A percentile compares a stretch with the other conserved stretches of the same genome.
These are phyloP conservation scores for Dendryphion nanum DNA, from an alignment of 2,329 filamentous ascomycete genomes.

Conservation along the genomic window DNA sequence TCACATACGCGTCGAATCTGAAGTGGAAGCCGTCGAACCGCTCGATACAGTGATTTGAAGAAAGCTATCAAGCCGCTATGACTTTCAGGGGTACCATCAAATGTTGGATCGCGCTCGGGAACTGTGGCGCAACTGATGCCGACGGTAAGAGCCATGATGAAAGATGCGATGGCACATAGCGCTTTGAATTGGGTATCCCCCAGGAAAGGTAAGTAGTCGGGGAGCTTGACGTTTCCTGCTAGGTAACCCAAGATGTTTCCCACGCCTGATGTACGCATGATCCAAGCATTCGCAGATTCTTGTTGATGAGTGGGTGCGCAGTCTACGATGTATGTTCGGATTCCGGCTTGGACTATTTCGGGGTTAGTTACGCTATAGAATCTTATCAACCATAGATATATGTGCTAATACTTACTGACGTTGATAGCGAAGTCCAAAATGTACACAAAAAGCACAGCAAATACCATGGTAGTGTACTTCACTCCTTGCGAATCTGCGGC, in stretches of 20 bases:
- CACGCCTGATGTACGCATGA: slow-evolving; percentile 78
- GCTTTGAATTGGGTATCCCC: slow-evolving; percentile 91
- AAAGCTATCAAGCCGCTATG: slow-evolving; percentile 70
- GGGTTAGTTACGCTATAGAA: slow-evolving; percentile 1
- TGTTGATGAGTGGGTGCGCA: slow-evolving; percentile 91
- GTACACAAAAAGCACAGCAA: slow-evolving; percentile 85
- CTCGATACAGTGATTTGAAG: slow-evolving; percentile 74
- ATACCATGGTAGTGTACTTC: slow-evolving; percentile 66
- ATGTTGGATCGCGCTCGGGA: slow-evolving; percentile 75
- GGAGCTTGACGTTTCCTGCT: slow-evolving; percentile 80
- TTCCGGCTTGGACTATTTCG: slow-evolving; percentile 74
- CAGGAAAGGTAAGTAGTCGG: slow-evolving; percentile 71
- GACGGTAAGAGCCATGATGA: slow-evolving; percentile 69
- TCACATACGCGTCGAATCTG: slow-evolving; percentile 78
- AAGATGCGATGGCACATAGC: slow-evolving; percentile 78
- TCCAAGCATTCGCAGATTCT: slow-evolving; percentile 92
- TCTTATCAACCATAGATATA: not conserved
- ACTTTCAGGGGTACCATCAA: slow-evolving; percentile 62
- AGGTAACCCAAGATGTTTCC: slow-evolving; percentile 91
- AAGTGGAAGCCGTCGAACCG: slow-evolving; percentile 74
- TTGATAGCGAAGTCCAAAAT: slow-evolving; percentile 94
- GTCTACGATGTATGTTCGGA: slow-evolving; percentile 91
- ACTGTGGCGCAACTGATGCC: slow-evolving; percentile 68
- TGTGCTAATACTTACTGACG: slow-evolving; percentile 67
- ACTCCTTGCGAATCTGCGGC: slow-evolving; percentile 64